Evolutionary conservation across 2,329 filamentous ascomycete species (phyloP).

Genomic region (Cadophora malorum): DNA sequence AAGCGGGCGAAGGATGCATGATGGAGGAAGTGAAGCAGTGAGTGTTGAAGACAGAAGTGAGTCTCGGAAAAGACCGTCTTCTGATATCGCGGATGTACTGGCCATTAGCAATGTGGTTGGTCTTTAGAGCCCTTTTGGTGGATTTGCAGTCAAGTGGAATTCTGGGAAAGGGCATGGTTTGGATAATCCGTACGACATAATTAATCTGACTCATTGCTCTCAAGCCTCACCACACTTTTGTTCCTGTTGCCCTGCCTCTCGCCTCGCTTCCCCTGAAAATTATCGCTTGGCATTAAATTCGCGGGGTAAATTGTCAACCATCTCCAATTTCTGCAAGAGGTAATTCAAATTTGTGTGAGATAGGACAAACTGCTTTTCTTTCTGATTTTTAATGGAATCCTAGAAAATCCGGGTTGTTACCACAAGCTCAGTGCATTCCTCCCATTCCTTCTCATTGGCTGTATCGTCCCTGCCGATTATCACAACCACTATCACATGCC

Average conservation of each 20-base stretch:
- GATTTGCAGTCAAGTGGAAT: no score
- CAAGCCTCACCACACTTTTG: background rate
- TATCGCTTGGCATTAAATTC: background rate
- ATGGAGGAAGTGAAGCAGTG: conserved; percentile 72
- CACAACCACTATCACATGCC: conserved; percentile 44
- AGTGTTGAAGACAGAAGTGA: conserved; percentile 73
- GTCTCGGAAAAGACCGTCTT: background rate
- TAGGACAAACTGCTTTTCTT: background rate
- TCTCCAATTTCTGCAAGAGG: background rate
- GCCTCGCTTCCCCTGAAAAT: background rate
- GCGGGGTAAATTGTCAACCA: conserved; percentile 4
- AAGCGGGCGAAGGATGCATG: conserved; percentile 84
- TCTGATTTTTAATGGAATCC: background rate
- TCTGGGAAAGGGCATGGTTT: no score
- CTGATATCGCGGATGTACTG: background rate
- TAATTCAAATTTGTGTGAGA: no score
- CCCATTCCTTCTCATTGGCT: background rate
- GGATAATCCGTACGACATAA: no score
- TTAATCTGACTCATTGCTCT: background rate
- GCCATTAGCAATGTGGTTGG: background rate
- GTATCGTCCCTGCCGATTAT: conserved; percentile 26
- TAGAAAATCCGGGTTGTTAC: background rate
- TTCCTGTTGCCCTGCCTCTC: background rate
- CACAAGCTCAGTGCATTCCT: background rate
- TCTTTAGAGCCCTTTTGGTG: no score